phyloP scores from a whole-genome alignment of 169 alveolate genomes.

The Plasmodium cynomolgi region DNA sequence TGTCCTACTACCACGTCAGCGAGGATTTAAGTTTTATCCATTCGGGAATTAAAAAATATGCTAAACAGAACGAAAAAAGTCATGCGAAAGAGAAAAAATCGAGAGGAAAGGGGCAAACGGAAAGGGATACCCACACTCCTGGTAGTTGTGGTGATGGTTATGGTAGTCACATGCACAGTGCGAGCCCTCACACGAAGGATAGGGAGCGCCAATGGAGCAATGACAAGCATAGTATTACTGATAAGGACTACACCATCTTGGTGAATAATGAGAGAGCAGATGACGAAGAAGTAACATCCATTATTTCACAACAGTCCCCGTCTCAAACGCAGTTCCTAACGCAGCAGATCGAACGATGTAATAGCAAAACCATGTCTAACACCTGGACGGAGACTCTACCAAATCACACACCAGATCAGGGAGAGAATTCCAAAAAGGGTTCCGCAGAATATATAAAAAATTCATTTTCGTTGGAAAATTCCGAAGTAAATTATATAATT shows the following conservation, averaged over 20 bases:
- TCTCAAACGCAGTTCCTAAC: background rate
- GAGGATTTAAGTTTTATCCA: constrained; percentile 69
- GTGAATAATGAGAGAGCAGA: background rate
- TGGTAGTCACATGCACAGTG: background rate
- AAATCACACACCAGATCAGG: background rate
- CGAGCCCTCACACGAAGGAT: background rate
- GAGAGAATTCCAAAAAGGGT: background rate
- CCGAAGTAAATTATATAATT: constrained; percentile 46
- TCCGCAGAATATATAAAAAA: background rate
- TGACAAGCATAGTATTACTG: background rate
- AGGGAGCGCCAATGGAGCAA: background rate
- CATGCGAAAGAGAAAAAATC: constrained; percentile 1
- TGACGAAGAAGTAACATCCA: background rate
- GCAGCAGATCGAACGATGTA: background rate
- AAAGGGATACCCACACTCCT: background rate
- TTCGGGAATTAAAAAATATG: constrained; percentile 51
- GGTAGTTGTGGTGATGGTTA: background rate
- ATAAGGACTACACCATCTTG: background rate
- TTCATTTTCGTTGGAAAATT: background rate
- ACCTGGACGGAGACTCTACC: background rate
- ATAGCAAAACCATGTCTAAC: background rate
- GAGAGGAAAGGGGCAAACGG: background rate
- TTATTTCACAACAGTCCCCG: background rate
- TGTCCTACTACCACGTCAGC: constrained; percentile 10
- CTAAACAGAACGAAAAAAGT: constrained; percentile 4